A percentile compares a stretch with the other conserved stretches of the same genome.
These are phyloP conservation scores for Citrus inodora DNA, from an alignment of 345 rosid genomes.

Conservation along the genomic window DNA sequence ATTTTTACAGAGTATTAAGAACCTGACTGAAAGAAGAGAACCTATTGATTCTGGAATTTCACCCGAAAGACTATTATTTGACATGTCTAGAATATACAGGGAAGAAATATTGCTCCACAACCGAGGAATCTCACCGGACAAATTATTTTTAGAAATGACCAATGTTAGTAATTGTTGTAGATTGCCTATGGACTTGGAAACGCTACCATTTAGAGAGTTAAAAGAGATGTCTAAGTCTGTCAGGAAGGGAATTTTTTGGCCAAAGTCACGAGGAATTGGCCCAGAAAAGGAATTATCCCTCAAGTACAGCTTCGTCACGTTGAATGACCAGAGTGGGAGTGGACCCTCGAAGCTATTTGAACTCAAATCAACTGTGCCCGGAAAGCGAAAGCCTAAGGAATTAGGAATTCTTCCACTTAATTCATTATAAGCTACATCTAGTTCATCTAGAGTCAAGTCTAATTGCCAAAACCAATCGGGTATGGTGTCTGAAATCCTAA, in stretches of 20 bases:
- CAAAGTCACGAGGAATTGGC: slow-evolving; percentile 9
- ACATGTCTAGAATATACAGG: slow-evolving; percentile 7
- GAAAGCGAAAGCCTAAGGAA: background rate
- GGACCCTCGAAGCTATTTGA: slow-evolving; percentile 19
- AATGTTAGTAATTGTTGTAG: background rate
- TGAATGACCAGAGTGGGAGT: slow-evolving; percentile 13
- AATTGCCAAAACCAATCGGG: slow-evolving; percentile 34
- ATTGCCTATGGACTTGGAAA: slow-evolving; percentile 17
- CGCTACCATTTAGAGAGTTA: slow-evolving; percentile 18
- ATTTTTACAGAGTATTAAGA: slow-evolving; percentile 7
- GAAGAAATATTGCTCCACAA: background rate
- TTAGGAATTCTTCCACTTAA: slow-evolving; percentile 17
- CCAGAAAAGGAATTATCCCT: slow-evolving; percentile 13
- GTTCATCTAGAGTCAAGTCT: background rate
- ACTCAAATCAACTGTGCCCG: slow-evolving; percentile 16
- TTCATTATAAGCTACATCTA: slow-evolving; percentile 14
- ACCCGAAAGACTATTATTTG: slow-evolving; percentile 16
- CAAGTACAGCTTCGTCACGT: slow-evolving; percentile 10
- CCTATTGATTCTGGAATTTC: slow-evolving; percentile 17
- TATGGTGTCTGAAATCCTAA: slow-evolving; percentile 20
- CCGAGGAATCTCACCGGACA: slow-evolving; percentile 15
- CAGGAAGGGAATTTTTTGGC: background rate
- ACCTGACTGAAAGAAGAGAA: background rate
- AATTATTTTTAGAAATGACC: slow-evolving; percentile 11
- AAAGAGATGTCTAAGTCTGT: slow-evolving; percentile 8